Evolutionary conservation across 495 filamentous ascomycete species (phyloP).

Genomic region (Neurospora discreta): DNA sequence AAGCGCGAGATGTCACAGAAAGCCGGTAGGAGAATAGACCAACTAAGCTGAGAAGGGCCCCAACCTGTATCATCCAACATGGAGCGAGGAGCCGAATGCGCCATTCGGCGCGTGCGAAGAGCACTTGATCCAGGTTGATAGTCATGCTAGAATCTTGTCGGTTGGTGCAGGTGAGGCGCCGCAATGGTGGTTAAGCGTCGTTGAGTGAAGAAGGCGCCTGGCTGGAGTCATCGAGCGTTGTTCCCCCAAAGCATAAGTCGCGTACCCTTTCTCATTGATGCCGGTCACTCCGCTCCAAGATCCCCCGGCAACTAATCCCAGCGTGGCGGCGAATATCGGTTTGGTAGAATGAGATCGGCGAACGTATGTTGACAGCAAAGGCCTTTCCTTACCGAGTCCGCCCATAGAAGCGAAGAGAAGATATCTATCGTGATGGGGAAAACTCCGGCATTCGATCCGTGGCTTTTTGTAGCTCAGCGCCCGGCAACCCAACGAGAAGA

Average conservation of each 20-base stretch:
- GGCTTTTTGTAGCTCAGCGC: not conserved
- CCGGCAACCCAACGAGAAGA: not conserved
- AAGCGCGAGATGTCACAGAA: conserved; percentile 28
- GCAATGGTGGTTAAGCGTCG: not conserved
- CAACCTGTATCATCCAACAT: conserved; percentile 30
- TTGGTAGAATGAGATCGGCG: not conserved
- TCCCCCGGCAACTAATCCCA: not conserved
- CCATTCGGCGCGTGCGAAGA: conserved; percentile 33
- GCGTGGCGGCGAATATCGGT: not conserved
- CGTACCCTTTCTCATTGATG: not conserved
- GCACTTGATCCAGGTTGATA: conserved; percentile 30
- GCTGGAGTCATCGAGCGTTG: not conserved
- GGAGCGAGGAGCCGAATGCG: conserved; percentile 27
- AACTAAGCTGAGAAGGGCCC: conserved; percentile 28
- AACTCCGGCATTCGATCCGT: not conserved
- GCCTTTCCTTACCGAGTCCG: not conserved
- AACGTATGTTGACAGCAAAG: not conserved
- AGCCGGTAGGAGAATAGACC: conserved; percentile 39
- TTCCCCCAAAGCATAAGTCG: not conserved
- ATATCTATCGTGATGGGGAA: not conserved
- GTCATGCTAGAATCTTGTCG: conserved; percentile 8
- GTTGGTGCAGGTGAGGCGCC: not conserved
- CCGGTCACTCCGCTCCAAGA: not conserved
- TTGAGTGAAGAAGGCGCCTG: not conserved
- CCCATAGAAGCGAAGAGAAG: not conserved